phyloP scores from a whole-genome alignment of 139 green algal genomes.

The Chlorella sorokiniana region DNA sequence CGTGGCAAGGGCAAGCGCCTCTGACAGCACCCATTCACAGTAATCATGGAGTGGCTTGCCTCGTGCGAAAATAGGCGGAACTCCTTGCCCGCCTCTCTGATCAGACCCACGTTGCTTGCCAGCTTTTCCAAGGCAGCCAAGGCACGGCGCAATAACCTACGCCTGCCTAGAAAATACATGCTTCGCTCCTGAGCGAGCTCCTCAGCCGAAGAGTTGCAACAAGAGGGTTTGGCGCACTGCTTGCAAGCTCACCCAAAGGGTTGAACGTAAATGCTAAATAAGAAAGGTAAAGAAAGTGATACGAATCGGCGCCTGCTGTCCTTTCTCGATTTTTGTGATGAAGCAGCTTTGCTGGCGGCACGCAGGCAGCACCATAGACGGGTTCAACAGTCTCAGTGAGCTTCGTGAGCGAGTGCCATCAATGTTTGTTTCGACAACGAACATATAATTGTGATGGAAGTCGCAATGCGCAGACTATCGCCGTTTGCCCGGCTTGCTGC shows the following conservation, averaged over 20 bases:
- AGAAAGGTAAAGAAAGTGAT: no score
- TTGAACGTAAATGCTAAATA: background rate
- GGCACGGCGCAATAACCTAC: background rate
- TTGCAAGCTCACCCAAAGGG: background rate
- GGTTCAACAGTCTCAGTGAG: no score
- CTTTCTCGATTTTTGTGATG: no score
- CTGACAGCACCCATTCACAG: background rate
- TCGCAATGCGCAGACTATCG: no score
- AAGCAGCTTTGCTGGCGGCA: no score
- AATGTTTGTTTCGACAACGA: no score
- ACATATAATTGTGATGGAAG: no score
- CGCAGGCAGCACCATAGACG: no score
- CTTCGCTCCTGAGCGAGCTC: no score
- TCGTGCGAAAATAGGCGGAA: background rate
- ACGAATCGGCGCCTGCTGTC: no score
- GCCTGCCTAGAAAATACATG: background rate
- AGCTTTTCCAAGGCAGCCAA: conserved; percentile 4
- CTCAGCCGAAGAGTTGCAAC: no score
- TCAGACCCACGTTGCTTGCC: conserved; percentile 14
- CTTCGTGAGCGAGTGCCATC: no score
- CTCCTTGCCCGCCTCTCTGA: conserved; percentile 18
- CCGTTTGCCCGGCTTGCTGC: background rate
- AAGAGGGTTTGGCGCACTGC: background rate
- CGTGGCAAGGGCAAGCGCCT: background rate
- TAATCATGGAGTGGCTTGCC: background rate